Conservation (phyloP, 2,329 filamentous ascomycete genomes). For the Xylaria polymorpha region DNA sequence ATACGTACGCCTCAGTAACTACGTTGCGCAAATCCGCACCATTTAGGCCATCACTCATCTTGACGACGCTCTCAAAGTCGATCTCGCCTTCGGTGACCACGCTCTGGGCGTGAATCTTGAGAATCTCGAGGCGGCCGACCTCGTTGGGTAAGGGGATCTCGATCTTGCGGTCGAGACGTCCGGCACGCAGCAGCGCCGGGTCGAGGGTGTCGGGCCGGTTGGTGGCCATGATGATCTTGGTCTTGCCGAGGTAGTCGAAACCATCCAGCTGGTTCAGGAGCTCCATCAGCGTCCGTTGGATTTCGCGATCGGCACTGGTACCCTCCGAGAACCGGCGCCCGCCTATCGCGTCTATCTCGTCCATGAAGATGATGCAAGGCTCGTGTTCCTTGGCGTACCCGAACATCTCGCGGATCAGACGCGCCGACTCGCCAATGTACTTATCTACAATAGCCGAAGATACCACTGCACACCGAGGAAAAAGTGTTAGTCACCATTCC, state of each 20-base stretch:
- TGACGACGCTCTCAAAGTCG: slow-evolving; percentile 98
- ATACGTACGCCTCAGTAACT: slow-evolving; percentile 93
- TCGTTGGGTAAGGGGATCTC: slow-evolving; percentile 98
- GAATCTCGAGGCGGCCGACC: slow-evolving; percentile 92
- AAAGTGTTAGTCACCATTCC: slow-evolving; percentile 34
- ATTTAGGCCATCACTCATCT: slow-evolving; percentile 99
- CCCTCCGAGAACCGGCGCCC: slow-evolving; percentile 96
- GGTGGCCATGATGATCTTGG: slow-evolving; percentile 99
- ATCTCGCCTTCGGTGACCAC: slow-evolving; percentile 94
- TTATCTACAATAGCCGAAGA: slow-evolving; percentile 99
- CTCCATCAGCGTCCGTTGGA: slow-evolving; percentile 98
- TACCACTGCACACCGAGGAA: slow-evolving; percentile 71
- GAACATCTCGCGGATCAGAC: slow-evolving; percentile 99
- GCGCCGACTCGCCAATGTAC: slow-evolving; percentile 98
- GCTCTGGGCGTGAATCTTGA: slow-evolving; percentile 93
- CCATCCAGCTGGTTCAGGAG: slow-evolving; percentile 98
- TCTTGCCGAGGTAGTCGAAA: slow-evolving; percentile 99
- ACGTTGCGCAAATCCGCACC: slow-evolving; percentile 97
- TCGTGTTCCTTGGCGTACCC: slow-evolving; percentile 99
- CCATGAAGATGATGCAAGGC: slow-evolving; percentile 99
- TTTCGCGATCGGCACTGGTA: slow-evolving; percentile 96
- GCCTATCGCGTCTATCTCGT: slow-evolving; percentile 99
- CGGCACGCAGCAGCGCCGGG: slow-evolving; percentile 89
- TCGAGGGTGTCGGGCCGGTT: slow-evolving; percentile 97
- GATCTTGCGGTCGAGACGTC: slow-evolving; percentile 95